Base-by-base conservation (phyloP, 2,329 filamentous ascomycete genomes). In the Didymella keratinophila region DNA sequence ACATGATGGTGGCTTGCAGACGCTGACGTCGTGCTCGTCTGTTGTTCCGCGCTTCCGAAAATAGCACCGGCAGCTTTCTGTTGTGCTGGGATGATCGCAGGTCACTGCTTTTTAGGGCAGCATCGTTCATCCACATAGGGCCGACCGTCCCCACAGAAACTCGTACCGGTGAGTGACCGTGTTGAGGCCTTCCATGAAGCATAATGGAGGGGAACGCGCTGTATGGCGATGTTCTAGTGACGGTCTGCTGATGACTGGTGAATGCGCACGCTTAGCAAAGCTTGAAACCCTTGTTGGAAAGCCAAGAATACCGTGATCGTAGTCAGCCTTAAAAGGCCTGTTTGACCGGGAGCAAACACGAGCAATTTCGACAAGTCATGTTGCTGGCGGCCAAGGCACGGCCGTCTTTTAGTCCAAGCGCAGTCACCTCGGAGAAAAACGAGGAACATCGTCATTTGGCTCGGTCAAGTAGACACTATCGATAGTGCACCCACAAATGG, bases 261-360 rank as follows among this genome's bases (percentile, higher is more conserved):
- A n/a, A 43, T 44, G 41, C 12, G 25, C 20, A 54, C 14, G 56
- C 56, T 50, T 58, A 54, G 34, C 45, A 25, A 51, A 58, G 50
- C 50, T 54, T 46, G 21, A 25, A 23, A 18, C 28, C 37, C 37
- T 48, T 43, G 37, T 44, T n/a, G 20, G 25, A 44, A 21, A 46
- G 39, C 41, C 27, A 50, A 28, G 41, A 30, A 11, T 28, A 20
- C 44, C 12, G 12, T 49, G 23, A 50, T 39, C 16, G 20, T 14
- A 28, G 11, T 45, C 50, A 36, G 45, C 45, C 27, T 20, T 50
- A 25, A 14, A 32, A 20, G 28, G 27, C 11, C 4, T 14, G 4
- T 16, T 50, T 36, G 30, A 7, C 44, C 27, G 10, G 45, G 6
- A 46, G 32, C 39, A 36, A 27, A 53, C 30, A 30, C 27, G 50